Base-by-base conservation (phyloP, 2,329 filamentous ascomycete species). In the Penicillium sp. region DNA sequence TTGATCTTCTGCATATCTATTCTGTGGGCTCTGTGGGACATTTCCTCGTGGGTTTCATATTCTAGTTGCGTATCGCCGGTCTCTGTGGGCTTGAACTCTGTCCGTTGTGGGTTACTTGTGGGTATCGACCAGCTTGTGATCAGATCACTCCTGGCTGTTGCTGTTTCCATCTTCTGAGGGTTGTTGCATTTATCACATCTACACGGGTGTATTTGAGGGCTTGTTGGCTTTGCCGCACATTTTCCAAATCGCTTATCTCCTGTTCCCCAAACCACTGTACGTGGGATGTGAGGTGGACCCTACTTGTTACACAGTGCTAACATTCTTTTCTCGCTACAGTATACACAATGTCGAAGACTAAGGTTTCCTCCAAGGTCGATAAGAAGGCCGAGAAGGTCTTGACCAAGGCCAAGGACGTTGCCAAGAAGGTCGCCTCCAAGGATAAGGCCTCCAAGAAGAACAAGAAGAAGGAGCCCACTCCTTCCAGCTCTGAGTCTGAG, bases 341-440 rank as follows among this genome's bases (percentile, higher is more conserved):
- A 65, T 63, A 65, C 65, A 75, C 64, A 62, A 76, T 76, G 72
- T 74, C 74, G 45, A 78, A 78, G 69, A 70, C 72, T 50, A 76
- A 78, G 68, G 63, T 68, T 66, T 58, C 65, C 51, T 63, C 67
- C 63, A 71, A 73, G 62, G 68, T 62, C 45, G 66, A 75, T 52
- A 75, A 76, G 63, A 60, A 69, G 55, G 65, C 62, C 55, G 68
- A 70, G 66, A 76, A 76, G 69, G 62, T 70, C 61, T 54, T 78
- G 59, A 70, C 63, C 67, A 78, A 78, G 68, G 76, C 77, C 64
- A 79, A 79, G 67, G 67, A 71, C 53, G 63, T 76, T 49, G 74
- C 74, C 54, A 70, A 69, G 55, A 69, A 74, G 56, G 62, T 73
- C 28, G 70, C 66, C 48, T 51, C 64, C 45, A 76, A 76, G 65